A percentile compares a stretch with the other conserved stretches of the same genome.
phyloP scores from a whole-genome alignment of 345 rosid genomes.

The Luvunga scandens region DNA sequence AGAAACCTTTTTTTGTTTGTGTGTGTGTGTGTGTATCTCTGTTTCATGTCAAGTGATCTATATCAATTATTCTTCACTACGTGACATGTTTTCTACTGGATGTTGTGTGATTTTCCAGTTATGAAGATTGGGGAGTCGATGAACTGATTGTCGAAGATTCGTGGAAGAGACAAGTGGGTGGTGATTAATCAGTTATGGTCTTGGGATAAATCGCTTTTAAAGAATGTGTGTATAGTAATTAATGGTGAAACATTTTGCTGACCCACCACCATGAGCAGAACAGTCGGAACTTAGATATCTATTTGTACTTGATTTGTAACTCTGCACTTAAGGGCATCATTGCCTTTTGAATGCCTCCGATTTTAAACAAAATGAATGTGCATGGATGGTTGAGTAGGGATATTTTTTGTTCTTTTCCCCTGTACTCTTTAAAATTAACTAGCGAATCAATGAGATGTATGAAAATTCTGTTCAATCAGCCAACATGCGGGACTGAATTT shows the following conservation, averaged over 20 bases:
- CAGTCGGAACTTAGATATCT: background rate
- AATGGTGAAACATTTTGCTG: background rate
- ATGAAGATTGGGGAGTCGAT: slow-evolving; percentile 85
- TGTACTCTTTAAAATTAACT: too few species aligned
- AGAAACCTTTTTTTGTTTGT: too few species aligned
- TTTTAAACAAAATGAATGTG: background rate
- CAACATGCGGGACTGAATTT: too few species aligned
- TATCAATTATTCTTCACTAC: background rate
- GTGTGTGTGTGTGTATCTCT: background rate
- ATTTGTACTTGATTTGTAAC: background rate
- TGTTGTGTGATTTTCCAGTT: slow-evolving; percentile 35
- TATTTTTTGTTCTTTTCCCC: background rate
- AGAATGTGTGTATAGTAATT: background rate
- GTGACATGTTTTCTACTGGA: background rate
- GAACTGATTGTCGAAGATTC: slow-evolving; percentile 92
- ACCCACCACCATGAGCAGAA: background rate
- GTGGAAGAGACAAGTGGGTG: slow-evolving; percentile 95
- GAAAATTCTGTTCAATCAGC: too few species aligned
- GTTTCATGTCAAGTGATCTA: background rate
- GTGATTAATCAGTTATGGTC: slow-evolving; percentile 39
- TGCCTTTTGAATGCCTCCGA: background rate
- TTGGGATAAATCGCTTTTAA: background rate
- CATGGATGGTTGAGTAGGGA: background rate
- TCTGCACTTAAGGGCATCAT: too few species aligned
- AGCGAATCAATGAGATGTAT: too few species aligned